These are phyloP conservation scores for Coniochaeta sp. DNA, from an alignment of 2,329 filamentous ascomycete species.

Conservation along the genomic window DNA sequence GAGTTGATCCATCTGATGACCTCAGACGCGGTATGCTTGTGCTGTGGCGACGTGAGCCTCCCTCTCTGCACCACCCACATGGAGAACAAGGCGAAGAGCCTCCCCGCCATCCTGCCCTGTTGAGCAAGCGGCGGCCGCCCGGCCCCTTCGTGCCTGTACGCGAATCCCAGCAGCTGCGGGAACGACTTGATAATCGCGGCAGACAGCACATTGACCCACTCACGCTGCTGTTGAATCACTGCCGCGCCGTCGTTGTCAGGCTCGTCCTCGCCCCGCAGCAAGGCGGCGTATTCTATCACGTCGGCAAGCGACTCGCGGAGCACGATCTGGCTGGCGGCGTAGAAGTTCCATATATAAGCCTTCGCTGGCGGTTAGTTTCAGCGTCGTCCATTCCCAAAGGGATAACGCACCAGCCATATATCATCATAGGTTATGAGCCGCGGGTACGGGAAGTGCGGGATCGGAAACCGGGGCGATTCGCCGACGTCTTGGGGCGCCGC, in stretches of 20 bases:
- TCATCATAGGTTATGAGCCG: not conserved
- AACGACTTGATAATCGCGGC: not conserved
- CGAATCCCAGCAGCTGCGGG: not conserved
- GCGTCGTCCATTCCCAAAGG: not conserved
- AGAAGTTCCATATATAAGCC: slow-evolving; percentile 2
- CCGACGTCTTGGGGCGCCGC: not conserved
- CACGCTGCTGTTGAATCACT: not conserved
- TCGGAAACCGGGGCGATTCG: not conserved
- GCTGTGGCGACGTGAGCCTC: not conserved
- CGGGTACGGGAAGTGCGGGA: not conserved
- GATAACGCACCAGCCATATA: not conserved
- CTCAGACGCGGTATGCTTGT: not conserved
- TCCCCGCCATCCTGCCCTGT: not conserved
- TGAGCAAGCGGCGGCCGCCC: not conserved
- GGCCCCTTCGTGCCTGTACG: not conserved
- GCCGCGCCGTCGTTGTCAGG: not conserved
- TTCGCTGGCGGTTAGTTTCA: not conserved
- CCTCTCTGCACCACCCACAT: not conserved
- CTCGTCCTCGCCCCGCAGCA: not conserved
- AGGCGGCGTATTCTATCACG: not conserved
- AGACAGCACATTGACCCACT: not conserved
- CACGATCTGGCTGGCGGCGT: slow-evolving; percentile 1
- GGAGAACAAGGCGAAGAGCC: not conserved
- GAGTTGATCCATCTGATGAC: slow-evolving; percentile 2
- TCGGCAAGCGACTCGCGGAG: slow-evolving; percentile 1